These are phyloP conservation scores for Penicillium chermesinum DNA, from an alignment of 495 filamentous ascomycete genomes.

Conservation along the genomic window DNA sequence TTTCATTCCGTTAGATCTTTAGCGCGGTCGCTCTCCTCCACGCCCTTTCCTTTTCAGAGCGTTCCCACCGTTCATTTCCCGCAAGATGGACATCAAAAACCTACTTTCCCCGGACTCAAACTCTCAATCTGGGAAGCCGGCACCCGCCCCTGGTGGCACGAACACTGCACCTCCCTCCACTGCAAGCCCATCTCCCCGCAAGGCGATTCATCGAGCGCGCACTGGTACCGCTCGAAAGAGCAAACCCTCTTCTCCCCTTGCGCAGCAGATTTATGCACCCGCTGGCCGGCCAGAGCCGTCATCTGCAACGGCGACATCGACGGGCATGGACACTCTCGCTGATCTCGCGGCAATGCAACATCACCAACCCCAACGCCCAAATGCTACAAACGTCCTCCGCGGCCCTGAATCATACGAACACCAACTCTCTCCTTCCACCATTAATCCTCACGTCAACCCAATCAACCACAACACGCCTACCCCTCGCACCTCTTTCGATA, in stretches of 20 bases:
- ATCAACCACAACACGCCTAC: slow-evolving; percentile 48
- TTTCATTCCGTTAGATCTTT: slow-evolving; percentile 3
- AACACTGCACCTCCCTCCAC: slow-evolving; percentile 23
- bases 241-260: slow-evolving; percentile 41
- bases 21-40: slow-evolving; percentile 6
- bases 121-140: slow-evolving; percentile 39
- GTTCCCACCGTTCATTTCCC: slow-evolving; percentile 1
- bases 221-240: slow-evolving; percentile 28
- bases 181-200: slow-evolving; percentile 29
- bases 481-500: slow-evolving; percentile 50
- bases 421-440: slow-evolving; percentile 46
- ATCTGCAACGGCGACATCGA: slow-evolving; percentile 38
- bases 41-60: slow-evolving; percentile 8
- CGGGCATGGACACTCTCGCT: slow-evolving; percentile 61
- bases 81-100: slow-evolving; percentile 66
- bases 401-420: slow-evolving; percentile 44
- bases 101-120: slow-evolving; percentile 66
- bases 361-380: slow-evolving; percentile 50
- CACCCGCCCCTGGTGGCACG: slow-evolving; percentile 34
- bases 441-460: slow-evolving; percentile 43
- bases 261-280: slow-evolving; percentile 38
- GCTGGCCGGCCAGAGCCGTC: slow-evolving; percentile 30
- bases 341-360: slow-evolving; percentile 65
- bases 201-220: slow-evolving; percentile 32
- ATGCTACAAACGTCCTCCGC: slow-evolving; percentile 37